Evolutionary conservation across 106 monocot genomes (phyloP).

Genomic region (Ottelia alismoides): DNA sequence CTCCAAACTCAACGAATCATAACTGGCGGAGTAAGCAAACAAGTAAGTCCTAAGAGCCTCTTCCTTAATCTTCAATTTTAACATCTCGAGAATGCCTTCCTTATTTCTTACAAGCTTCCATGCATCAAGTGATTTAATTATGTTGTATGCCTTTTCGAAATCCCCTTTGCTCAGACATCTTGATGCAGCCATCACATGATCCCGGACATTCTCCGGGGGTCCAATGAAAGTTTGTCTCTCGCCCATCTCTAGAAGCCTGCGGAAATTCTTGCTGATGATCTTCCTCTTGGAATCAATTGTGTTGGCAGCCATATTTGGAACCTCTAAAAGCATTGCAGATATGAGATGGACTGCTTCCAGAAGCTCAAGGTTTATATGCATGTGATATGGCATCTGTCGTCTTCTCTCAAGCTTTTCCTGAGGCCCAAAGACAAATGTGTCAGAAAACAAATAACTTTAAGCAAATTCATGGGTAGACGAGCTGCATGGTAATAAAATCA

Average conservation of each 20-base stretch:
- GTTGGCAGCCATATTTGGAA: conserved; percentile 77
- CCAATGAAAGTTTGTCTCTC: conserved; percentile 81
- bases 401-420: conserved; percentile 83
- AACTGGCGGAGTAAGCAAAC: conserved; percentile 65
- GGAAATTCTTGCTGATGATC: conserved; percentile 79
- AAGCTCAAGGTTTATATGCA: conserved; percentile 98
- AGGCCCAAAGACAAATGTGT: not conserved
- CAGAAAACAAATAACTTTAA: no score
- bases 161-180: conserved; percentile 68
- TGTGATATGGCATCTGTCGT: conserved; percentile 93
- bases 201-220: conserved; percentile 89
- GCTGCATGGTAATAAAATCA: no score
- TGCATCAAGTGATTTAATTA: conserved; percentile 45
- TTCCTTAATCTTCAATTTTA: conserved; percentile 71
- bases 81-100: conserved; percentile 59
- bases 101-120: conserved; percentile 78
- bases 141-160: conserved; percentile 36
- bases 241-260: conserved; percentile 62
- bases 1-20: conserved; percentile 62
- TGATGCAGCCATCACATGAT: conserved; percentile 83
- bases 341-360: conserved; percentile 87
- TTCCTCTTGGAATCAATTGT: conserved; percentile 56
- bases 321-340: conserved; percentile 92
- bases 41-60: conserved; percentile 75
- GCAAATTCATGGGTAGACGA: no score